A percentile compares a stretch with the other conserved stretches of the same genome.
Conservation (phyloP, 2,329 filamentous ascomycete genomes). For the Alternaria novae-zelandiae region DNA sequence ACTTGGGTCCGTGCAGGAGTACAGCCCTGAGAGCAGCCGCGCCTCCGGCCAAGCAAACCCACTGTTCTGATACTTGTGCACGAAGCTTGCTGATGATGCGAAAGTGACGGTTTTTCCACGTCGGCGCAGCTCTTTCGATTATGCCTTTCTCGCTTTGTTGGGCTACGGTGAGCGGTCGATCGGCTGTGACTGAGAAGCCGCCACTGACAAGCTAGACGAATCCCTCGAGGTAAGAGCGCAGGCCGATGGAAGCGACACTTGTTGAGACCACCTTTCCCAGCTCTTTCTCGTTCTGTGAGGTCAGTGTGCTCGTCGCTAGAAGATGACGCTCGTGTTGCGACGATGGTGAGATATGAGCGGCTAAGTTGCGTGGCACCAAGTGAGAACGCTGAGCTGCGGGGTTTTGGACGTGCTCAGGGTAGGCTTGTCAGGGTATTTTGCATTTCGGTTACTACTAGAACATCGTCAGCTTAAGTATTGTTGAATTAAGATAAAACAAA, state of each 20-base stretch:
- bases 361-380: constrained; percentile 12
- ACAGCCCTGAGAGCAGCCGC: constrained; percentile 19
- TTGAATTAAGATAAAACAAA: not conserved
- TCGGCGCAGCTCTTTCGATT: constrained; percentile 5
- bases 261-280: not conserved
- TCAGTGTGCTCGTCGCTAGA: constrained; percentile 8
- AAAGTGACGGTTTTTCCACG: not conserved
- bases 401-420: constrained; percentile 7
- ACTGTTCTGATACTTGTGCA: constrained; percentile 5
- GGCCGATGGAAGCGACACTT: not conserved
- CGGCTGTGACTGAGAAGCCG: constrained; percentile 18
- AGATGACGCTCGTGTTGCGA: constrained; percentile 3
- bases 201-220: constrained; percentile 17
- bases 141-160: constrained; percentile 12
- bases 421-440: constrained; percentile 13
- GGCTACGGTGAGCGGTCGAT: constrained; percentile 12
- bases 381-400: constrained; percentile 18
- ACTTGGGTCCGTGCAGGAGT: constrained; percentile 32
- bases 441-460: constrained; percentile 25
- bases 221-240: constrained; percentile 16
- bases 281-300: constrained; percentile 11
- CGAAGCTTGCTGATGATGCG: not conserved
- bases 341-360: constrained; percentile 6
- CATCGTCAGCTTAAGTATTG: constrained; percentile 18
- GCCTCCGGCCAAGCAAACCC: constrained; percentile 13